Percentiles rank a stretch among this genome's conserved stretches.
These are phyloP conservation scores for Aureobasidium pullulans DNA, from an alignment of 2,329 filamentous ascomycete genomes.

Conservation along the genomic window DNA sequence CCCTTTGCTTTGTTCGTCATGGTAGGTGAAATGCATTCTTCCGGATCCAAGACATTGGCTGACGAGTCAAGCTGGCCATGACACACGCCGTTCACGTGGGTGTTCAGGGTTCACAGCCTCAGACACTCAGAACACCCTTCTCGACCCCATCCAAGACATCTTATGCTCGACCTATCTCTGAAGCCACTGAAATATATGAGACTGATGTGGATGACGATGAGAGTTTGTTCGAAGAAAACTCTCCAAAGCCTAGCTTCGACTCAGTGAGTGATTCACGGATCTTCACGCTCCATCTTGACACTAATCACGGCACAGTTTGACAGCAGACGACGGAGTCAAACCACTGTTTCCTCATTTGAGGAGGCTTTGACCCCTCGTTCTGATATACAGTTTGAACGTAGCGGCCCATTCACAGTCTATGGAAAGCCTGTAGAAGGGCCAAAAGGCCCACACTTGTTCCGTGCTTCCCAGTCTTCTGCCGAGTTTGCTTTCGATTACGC, in stretches of 20 bases:
- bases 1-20: not conserved
- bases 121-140: not conserved
- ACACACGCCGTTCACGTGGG: conserved; percentile 2
- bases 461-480: conserved; percentile 56
- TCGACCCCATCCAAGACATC: conserved; percentile 46
- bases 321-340: conserved; percentile 66
- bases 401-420: conserved; percentile 50
- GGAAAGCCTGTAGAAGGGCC: conserved; percentile 70
- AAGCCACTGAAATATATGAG: conserved; percentile 70
- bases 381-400: conserved; percentile 43
- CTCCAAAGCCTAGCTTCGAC: conserved; percentile 59
- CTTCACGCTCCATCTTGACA: not conserved
- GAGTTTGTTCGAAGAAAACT: conserved; percentile 48
- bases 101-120: not conserved
- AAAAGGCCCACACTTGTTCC: conserved; percentile 78
- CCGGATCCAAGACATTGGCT: conserved; percentile 6
- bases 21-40: conserved; percentile 7
- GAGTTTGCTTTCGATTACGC: conserved; percentile 44
- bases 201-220: conserved; percentile 63
- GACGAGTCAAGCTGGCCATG: conserved; percentile 13
- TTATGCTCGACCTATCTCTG: conserved; percentile 52
- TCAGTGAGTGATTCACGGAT: conserved; percentile 54
- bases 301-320: conserved; percentile 23
- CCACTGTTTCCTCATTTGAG: conserved; percentile 80
- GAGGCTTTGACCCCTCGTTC: conserved; percentile 73